phyloP scores from a whole-genome alignment of 176 grass and related monocot genomes.

The Triticum urartu region DNA sequence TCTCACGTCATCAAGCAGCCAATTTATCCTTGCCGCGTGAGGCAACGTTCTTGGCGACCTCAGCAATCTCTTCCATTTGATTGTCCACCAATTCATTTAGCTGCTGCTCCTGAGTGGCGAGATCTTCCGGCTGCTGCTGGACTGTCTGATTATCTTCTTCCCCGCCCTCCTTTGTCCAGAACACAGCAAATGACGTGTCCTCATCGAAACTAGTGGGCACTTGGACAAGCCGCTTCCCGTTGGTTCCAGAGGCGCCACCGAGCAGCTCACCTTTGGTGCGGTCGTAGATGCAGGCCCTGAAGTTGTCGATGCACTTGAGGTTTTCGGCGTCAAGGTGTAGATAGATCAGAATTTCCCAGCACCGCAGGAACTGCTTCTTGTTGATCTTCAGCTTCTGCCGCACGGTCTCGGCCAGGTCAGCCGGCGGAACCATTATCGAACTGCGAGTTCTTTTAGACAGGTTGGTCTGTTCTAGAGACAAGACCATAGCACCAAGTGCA shows the following conservation, averaged over 20 bases:
- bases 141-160: conserved; percentile 32
- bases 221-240: conserved; percentile 62
- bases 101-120: conserved; percentile 64
- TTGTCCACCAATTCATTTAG: conserved; percentile 66
- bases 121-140: conserved; percentile 47
- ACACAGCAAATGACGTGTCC: conserved; percentile 68
- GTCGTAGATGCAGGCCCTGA: conserved; percentile 72
- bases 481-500: conserved; percentile 37
- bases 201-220: conserved; percentile 49
- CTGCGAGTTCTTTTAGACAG: conserved; percentile 56
- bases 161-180: conserved; percentile 47
- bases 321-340: conserved; percentile 61
- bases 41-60: conserved; percentile 57
- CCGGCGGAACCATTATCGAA: conserved; percentile 44
- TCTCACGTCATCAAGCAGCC: not conserved
- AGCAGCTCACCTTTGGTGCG: conserved; percentile 68
- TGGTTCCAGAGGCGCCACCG: conserved; percentile 37
- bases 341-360: conserved; percentile 88
- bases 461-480: conserved; percentile 63
- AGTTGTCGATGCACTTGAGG: conserved; percentile 61
- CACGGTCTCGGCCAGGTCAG: conserved; percentile 44
- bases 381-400: conserved; percentile 79
- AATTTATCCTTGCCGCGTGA: conserved; percentile 30
- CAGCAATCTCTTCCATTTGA: conserved; percentile 65
- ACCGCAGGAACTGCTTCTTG: conserved; percentile 77